Percentiles rank a stretch among this genome's conserved stretches.
Conservation (phyloP, 2,329 filamentous ascomycete species). For the Xylariales sp. region DNA sequence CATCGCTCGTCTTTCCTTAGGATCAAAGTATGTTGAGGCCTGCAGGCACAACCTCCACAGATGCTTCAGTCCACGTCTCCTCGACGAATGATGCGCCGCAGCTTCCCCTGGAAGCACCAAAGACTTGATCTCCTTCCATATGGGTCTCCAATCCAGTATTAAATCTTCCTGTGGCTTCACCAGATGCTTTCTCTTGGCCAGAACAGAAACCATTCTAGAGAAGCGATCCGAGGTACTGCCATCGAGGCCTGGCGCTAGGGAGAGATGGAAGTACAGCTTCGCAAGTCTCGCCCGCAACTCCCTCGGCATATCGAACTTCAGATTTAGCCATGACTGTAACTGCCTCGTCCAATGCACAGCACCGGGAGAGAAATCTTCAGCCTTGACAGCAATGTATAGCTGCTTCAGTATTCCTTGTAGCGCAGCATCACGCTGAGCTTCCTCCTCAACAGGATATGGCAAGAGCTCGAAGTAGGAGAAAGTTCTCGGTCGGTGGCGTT, state of each 20-base stretch:
- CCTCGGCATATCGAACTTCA: constrained; percentile 95
- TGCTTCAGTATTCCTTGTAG: constrained; percentile 87
- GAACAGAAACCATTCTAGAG: constrained; percentile 89
- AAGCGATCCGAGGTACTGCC: constrained; percentile 80
- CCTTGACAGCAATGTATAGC: constrained; percentile 84
- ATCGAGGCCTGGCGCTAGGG: constrained; percentile 85
- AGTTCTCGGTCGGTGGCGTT: constrained; percentile 77
- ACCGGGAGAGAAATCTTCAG: constrained; percentile 90
- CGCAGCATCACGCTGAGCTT: constrained; percentile 70
- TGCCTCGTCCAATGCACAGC: constrained; percentile 97
- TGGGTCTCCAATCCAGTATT: constrained; percentile 84
- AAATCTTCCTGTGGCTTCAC: constrained; percentile 86
- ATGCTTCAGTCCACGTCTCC: constrained; percentile 54
- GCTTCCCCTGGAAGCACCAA: constrained; percentile 84
- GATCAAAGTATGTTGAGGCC: constrained; percentile 88
- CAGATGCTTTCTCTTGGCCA: constrained; percentile 95
- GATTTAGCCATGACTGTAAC: constrained; percentile 86
- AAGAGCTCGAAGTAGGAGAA: constrained; percentile 90
- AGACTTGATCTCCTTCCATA: constrained; percentile 89
- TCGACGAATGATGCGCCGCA: constrained; percentile 55
- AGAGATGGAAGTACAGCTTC: constrained; percentile 89
- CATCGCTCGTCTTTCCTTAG: constrained; percentile 76
- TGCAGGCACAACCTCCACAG: constrained; percentile 88
- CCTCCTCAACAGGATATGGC: constrained; percentile 82
- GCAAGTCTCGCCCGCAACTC: constrained; percentile 79